A percentile compares a stretch with the other conserved stretches of the same genome.
Evolutionary conservation across 345 rosid species (phyloP).

Genomic region (Lepidium aucheri): DNA sequence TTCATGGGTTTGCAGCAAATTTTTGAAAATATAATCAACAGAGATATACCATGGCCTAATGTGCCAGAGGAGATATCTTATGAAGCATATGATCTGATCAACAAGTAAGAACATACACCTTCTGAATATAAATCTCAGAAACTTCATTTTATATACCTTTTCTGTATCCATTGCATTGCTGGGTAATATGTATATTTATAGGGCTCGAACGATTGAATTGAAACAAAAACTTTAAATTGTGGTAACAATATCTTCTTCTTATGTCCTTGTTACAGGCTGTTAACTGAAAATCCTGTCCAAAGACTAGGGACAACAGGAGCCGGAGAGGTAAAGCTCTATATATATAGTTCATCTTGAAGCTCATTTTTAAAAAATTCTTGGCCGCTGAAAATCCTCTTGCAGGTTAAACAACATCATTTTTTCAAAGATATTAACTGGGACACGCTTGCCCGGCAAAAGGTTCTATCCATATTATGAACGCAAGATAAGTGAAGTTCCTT

Average conservation of each 20-base stretch:
- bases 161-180: background rate
- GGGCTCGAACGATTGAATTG: background rate
- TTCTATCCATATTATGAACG: constrained; percentile 2
- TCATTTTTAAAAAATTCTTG: background rate
- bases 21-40: constrained; percentile 87
- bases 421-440: constrained; percentile 91
- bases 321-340: constrained; percentile 52
- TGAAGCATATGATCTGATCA: constrained; percentile 73
- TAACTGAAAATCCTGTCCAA: constrained; percentile 82
- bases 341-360: background rate
- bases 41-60: constrained; percentile 86
- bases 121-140: background rate
- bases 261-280: constrained; percentile 47
- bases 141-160: background rate
- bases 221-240: constrained; percentile 2
- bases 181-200: background rate
- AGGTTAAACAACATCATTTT: constrained; percentile 84
- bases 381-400: constrained; percentile 11
- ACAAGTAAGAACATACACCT: constrained; percentile 55
- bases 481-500: background rate
- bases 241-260: background rate
- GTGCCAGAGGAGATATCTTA: constrained; percentile 70
- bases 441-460: constrained; percentile 95
- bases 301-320: constrained; percentile 94
- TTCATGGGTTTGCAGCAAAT: constrained; percentile 52